Evolutionary conservation across 176 grass and related monocot species (phyloP), one percentile per base, ranked within the genome.

Genomic region (Phoenix roebelenii): DNA sequence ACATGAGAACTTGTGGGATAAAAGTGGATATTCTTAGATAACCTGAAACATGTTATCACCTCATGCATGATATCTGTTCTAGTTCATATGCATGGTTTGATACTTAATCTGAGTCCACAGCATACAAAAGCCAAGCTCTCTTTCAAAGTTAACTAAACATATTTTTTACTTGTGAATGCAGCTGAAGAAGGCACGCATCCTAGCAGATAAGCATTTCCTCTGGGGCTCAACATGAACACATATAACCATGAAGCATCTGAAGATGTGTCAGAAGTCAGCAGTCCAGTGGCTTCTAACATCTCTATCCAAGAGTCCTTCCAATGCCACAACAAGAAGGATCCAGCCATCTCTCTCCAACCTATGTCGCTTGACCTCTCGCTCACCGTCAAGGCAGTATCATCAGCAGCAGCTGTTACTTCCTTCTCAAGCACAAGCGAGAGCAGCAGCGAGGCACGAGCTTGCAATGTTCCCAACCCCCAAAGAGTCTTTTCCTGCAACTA

Each of bases 401-500:
- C 65, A 1, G 12, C 18, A 24, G 18, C 50, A 2, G 17, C 64
- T 3, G 16, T 29, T 17, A 16, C 18, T 51, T 29, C 64, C 15
- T 15, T 65, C 16, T 52, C 48, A 49, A 65, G 63, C 22, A 65
- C 63, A n/a, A 65, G 49, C 49, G 63, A 65, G 16, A 52, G 63
- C 49, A 52, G 63, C 49, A 52, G 25, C 9, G 35, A 44, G 7
- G 35, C 35, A 3, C 35, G 35, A 44, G 35, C 35, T 18, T 23
- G 49, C 22, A 22, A 56, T 22, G 9, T 20, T 12, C 54, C 54
- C 19, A 56, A 23, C 19, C 54, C 7, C 18, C 22, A 22, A 22
- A 56, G 19, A 60, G 76, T 79, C 19, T 79, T 79, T 39, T 72
- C 76, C 63, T 79, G 76, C 49, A 79, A 79, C 60, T 79, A 72